Evolutionary conservation across 306 rosid genomes (phyloP).

Genomic region (Lupinus albus): DNA sequence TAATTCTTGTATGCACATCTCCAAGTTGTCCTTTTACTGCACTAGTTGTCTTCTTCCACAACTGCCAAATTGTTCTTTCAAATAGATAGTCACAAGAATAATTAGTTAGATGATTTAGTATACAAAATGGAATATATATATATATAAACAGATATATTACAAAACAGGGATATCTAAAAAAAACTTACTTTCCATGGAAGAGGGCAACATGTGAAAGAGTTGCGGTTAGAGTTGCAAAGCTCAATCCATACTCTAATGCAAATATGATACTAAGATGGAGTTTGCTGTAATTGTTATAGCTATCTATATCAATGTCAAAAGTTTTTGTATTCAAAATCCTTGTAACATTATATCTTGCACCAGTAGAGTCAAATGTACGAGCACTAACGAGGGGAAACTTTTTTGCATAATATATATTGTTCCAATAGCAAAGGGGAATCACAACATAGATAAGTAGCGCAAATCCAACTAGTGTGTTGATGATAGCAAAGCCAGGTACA

Average conservation of each 20-base stretch:
- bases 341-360: constrained; percentile 56
- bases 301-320: constrained; percentile 51
- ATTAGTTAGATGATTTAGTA: constrained; percentile 9
- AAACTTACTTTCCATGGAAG: constrained; percentile 84
- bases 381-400: constrained; percentile 74
- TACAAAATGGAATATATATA: background rate
- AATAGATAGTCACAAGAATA: background rate
- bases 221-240: constrained; percentile 72
- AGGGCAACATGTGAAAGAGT: constrained; percentile 77
- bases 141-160: background rate
- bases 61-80: constrained; percentile 48
- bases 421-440: constrained; percentile 73
- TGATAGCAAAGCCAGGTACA: constrained; percentile 66
- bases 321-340: constrained; percentile 50
- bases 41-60: constrained; percentile 55
- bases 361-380: constrained; percentile 64
- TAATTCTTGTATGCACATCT: constrained; percentile 72
- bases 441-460: constrained; percentile 45
- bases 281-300: constrained; percentile 69
- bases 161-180: background rate
- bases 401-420: constrained; percentile 62
- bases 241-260: constrained; percentile 71
- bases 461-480: constrained; percentile 63
- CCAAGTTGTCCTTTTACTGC: constrained; percentile 38
- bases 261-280: constrained; percentile 71